Conservation (phyloP, 106 monocot species). For the Triglochin maritima region DNA sequence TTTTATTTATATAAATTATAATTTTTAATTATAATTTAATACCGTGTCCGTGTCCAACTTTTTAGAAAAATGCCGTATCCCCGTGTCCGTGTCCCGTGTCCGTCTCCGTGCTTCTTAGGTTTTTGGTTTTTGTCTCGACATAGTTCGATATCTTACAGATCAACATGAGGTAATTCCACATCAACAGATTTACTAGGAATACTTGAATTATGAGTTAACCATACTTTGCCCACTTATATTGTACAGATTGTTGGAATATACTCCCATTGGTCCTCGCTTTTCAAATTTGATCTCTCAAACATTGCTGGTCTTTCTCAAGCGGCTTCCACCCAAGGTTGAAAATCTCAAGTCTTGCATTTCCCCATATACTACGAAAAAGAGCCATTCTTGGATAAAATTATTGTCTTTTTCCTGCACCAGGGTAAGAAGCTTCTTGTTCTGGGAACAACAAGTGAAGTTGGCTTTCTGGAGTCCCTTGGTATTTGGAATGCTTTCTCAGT, state of each 20-base stretch:
- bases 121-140: too few relatives aligned
- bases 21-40: too few relatives aligned
- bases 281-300: slow-evolving; percentile 90
- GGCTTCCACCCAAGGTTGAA: slow-evolving; percentile 79
- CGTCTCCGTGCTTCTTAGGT: too few relatives aligned
- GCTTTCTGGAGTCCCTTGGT: slow-evolving; percentile 83
- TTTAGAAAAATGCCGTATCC: too few relatives aligned
- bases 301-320: slow-evolving; percentile 70
- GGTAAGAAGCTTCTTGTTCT: slow-evolving; percentile 89
- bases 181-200: too few relatives aligned
- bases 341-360: background rate
- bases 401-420: slow-evolving; percentile 27
- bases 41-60: too few relatives aligned
- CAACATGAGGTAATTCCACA: too few relatives aligned
- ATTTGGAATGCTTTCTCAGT: slow-evolving; percentile 83
- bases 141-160: too few relatives aligned
- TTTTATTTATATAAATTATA: too few relatives aligned
- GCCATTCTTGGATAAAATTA: background rate
- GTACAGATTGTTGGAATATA: slow-evolving; percentile 86
- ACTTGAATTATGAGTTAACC: too few relatives aligned
- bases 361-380: background rate
- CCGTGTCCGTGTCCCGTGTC: too few relatives aligned
- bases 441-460: slow-evolving; percentile 91
- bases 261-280: slow-evolving; percentile 88
- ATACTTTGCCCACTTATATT: too few relatives aligned